Percentiles rank a stretch among this genome's conserved stretches.
Evolutionary conservation across 2,329 filamentous ascomycete species (phyloP).

Genomic region (Pyrenochaeta sp.): DNA sequence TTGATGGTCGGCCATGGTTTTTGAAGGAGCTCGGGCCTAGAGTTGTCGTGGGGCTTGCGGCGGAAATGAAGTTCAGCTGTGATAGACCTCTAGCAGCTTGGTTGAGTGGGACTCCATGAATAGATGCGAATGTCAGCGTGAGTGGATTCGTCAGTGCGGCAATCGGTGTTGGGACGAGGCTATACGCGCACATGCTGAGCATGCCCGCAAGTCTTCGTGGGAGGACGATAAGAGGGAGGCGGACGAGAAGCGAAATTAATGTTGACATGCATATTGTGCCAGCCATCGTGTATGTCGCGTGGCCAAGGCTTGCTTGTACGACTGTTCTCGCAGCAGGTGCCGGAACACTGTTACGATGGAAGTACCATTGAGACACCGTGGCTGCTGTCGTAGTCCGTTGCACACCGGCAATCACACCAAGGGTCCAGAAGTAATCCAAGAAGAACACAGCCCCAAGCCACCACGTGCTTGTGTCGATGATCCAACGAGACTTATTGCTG

Average conservation of each 20-base stretch:
- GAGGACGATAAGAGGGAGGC: slow-evolving; percentile 83
- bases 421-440: slow-evolving; percentile 93
- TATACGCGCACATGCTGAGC: slow-evolving; percentile 75
- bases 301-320: slow-evolving; percentile 80
- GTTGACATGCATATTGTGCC: slow-evolving; percentile 92
- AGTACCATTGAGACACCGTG: slow-evolving; percentile 98
- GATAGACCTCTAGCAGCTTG: slow-evolving; percentile 80
- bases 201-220: slow-evolving; percentile 76
- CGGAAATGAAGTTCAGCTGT: slow-evolving; percentile 81
- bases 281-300: slow-evolving; percentile 85
- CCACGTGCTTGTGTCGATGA: slow-evolving; percentile 90
- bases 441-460: slow-evolving; percentile 94
- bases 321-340: slow-evolving; percentile 80
- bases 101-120: slow-evolving; percentile 85
- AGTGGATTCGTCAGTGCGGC: slow-evolving; percentile 88
- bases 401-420: slow-evolving; percentile 84
- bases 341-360: slow-evolving; percentile 85
- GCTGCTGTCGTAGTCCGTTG: slow-evolving; percentile 92
- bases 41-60: slow-evolving; percentile 76
- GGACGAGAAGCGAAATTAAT: slow-evolving; percentile 78
- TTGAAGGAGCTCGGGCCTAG: slow-evolving; percentile 52
- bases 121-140: slow-evolving; percentile 89
- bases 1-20: slow-evolving; percentile 54
- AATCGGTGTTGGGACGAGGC: slow-evolving; percentile 84
- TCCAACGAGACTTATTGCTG: slow-evolving; percentile 64